These are phyloP conservation scores for Rhodosorus marinus DNA, from an alignment of 23 red algal species.

Conservation along the genomic window DNA sequence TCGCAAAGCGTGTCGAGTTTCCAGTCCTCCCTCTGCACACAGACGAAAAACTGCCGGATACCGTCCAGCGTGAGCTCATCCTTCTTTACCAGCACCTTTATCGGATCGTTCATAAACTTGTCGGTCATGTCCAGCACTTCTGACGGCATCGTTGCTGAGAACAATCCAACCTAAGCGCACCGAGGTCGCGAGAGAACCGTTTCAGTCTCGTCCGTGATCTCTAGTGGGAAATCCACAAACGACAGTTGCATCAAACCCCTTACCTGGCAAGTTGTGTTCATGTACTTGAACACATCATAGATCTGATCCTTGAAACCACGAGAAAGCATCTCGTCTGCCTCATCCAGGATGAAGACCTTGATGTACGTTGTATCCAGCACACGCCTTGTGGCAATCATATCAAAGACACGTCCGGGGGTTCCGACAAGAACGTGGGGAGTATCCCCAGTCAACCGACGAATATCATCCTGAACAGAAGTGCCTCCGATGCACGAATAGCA, in stretches of 20 bases:
- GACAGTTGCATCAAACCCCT: too few species aligned
- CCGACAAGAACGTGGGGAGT: constrained; percentile 93
- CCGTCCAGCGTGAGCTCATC: constrained; percentile 80
- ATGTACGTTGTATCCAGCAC: constrained; percentile 79
- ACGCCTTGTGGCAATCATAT: constrained; percentile 83
- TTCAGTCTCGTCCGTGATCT: too few species aligned
- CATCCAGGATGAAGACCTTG: constrained; percentile 94
- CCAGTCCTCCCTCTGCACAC: constrained; percentile 83
- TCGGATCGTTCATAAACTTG: constrained; percentile 90
- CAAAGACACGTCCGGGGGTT: constrained; percentile 91
- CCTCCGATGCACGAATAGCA: constrained; percentile 96
- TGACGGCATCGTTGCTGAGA: constrained; percentile 87
- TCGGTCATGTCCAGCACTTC: constrained; percentile 97
- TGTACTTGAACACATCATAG: constrained; percentile 99
- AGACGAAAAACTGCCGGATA: constrained; percentile 88
- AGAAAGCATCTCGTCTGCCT: constrained; percentile 99
- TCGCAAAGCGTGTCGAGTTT: constrained; percentile 89
- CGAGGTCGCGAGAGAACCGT: too few species aligned
- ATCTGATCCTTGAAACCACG: constrained; percentile 99
- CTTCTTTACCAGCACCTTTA: constrained; percentile 84
- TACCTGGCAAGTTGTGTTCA: constrained; percentile 85
- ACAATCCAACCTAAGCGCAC: constrained; percentile 82
- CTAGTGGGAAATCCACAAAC: too few species aligned
- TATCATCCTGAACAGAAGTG: constrained; percentile 82
- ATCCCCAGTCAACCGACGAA: constrained; percentile 68